These are phyloP conservation scores for Xerocomus nothofagi DNA, from an alignment of 1,284 basidiomycete species.

Conservation along the genomic window DNA sequence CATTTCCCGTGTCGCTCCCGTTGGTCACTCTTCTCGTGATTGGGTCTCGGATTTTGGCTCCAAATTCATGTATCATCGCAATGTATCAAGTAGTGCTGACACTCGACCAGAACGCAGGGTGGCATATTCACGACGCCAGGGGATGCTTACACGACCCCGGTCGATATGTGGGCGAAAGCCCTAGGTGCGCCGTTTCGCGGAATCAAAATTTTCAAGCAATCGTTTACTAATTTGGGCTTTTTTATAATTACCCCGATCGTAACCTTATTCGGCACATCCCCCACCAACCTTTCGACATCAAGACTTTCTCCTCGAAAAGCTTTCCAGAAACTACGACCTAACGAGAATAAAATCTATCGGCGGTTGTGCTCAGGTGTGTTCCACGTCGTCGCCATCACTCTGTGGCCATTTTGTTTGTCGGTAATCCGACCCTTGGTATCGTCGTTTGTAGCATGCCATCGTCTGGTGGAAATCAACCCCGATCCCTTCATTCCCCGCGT, in stretches of 20 bases:
- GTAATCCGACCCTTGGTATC: slow-evolving; percentile 11
- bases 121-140: slow-evolving; percentile 83
- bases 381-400: neutral
- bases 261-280: slow-evolving; percentile 30
- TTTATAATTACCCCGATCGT: slow-evolving; percentile 34
- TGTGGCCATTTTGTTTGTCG: neutral
- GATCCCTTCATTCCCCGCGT: slow-evolving; percentile 60
- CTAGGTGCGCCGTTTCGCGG: slow-evolving; percentile 54
- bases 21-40: neutral
- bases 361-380: slow-evolving; percentile 66
- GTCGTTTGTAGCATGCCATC: slow-evolving; percentile 57
- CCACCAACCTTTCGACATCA: slow-evolving; percentile 4
- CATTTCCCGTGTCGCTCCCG: slow-evolving; percentile 6
- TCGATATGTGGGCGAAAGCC: slow-evolving; percentile 84
- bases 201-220: slow-evolving; percentile 39
- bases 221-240: slow-evolving; percentile 36
- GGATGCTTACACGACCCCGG: slow-evolving; percentile 78
- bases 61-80: slow-evolving; percentile 3
- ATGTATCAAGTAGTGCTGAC: slow-evolving; percentile 16
- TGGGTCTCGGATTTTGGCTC: slow-evolving; percentile 3
- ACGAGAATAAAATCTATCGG: slow-evolving; percentile 69
- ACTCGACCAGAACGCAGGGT: slow-evolving; percentile 63
- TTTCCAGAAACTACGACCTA: slow-evolving; percentile 65
- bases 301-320: slow-evolving; percentile 76
- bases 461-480: slow-evolving; percentile 82